A percentile compares a stretch with the other conserved stretches of the same genome.
Conservation (phyloP, 768 basidiomycete species). For the Leccinum ochraceum region DNA sequence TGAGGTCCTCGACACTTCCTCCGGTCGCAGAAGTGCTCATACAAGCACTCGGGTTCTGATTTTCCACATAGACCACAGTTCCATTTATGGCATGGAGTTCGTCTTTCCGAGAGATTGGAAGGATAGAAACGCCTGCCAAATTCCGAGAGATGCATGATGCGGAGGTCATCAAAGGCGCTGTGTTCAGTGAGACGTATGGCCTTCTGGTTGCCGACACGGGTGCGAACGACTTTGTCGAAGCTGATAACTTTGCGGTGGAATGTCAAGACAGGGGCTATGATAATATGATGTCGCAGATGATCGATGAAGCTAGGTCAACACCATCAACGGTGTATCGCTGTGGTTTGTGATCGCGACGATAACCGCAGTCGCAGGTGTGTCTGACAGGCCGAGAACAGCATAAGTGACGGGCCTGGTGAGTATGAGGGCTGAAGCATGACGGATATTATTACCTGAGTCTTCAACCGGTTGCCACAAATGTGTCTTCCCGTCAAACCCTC, state of each 20-base stretch:
- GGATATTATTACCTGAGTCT: too few relatives aligned
- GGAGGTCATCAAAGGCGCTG: neutral
- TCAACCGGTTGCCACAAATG: too few relatives aligned
- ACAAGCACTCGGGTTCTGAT: neutral
- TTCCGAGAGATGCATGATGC: neutral
- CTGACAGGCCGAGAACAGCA: too few relatives aligned
- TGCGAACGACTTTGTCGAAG: neutral
- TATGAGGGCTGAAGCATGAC: too few relatives aligned
- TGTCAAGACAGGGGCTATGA: too few relatives aligned
- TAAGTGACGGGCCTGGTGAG: too few relatives aligned
- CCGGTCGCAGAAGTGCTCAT: neutral
- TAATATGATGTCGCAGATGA: too few relatives aligned
- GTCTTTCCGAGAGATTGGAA: neutral
- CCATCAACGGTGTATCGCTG: too few relatives aligned
- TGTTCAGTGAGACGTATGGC: neutral
- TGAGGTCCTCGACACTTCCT: neutral
- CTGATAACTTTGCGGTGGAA: neutral
- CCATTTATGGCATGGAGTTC: neutral
- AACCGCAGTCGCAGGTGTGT: too few relatives aligned
- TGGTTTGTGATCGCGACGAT: too few relatives aligned
- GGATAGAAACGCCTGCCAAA: neutral
- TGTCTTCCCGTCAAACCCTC: too few relatives aligned
- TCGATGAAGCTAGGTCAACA: too few relatives aligned
- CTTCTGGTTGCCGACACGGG: neutral
- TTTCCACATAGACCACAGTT: neutral